phyloP scores from a whole-genome alignment of 208 protist species.

The Trypanosoma cruzi region DNA sequence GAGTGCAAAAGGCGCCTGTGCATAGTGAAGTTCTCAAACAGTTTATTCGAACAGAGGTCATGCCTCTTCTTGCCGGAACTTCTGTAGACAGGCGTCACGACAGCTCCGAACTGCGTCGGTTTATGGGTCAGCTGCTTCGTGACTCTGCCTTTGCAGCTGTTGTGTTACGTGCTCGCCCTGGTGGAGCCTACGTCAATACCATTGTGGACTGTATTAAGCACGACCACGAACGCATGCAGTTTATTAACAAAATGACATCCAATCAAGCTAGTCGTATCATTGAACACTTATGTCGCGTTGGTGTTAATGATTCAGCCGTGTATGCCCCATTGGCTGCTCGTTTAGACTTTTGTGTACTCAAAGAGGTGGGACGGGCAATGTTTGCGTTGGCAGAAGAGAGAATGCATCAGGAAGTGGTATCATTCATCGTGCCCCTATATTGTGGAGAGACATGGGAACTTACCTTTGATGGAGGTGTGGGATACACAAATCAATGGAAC shows the following conservation, averaged over 20 bases:
- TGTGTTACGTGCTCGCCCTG: conserved; percentile 54
- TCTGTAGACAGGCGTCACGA: conserved; percentile 63
- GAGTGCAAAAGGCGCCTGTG: conserved; percentile 25
- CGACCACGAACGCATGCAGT: conserved; percentile 72
- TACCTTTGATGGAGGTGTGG: conserved; percentile 18
- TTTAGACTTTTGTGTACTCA: conserved; percentile 62
- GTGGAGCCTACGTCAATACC: conserved; percentile 47
- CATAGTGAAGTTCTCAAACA: conserved; percentile 47
- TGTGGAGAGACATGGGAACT: conserved; percentile 61
- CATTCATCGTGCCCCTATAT: conserved; percentile 76
- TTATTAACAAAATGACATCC: conserved; percentile 74
- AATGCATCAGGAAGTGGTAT: conserved; percentile 56
- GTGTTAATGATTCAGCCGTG: conserved; percentile 55
- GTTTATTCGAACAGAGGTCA: conserved; percentile 60
- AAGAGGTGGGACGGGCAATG: conserved; percentile 71
- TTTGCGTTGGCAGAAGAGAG: conserved; percentile 62
- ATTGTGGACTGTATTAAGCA: conserved; percentile 67
- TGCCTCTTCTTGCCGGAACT: conserved; percentile 68
- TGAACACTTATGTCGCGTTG: conserved; percentile 57
- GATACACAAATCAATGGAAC: conserved; percentile 16
- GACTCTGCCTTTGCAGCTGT: conserved; percentile 75
- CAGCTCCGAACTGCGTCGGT: conserved; percentile 41
- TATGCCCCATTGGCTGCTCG: conserved; percentile 55
- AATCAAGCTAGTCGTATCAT: conserved; percentile 80
- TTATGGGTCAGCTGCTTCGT: conserved; percentile 67